These are phyloP conservation scores for Blastobotrys indianensis DNA, from an alignment of 1,139 yeast genomes.

Conservation along the genomic window DNA sequence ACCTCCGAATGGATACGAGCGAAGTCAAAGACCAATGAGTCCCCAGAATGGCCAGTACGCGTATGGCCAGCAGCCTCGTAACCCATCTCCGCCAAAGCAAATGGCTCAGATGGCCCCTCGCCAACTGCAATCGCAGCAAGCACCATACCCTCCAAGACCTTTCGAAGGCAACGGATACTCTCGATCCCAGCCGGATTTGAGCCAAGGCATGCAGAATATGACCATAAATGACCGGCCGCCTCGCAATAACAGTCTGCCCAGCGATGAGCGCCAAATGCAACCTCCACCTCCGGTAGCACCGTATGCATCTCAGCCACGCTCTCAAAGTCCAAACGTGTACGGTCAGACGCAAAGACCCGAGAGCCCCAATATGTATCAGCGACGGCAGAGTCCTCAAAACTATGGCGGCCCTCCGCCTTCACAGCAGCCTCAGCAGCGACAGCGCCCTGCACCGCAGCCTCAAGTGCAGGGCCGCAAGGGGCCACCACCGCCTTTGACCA, in stretches of 20 bases:
- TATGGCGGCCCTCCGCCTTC: neutral
- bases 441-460: constrained; percentile 2
- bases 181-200: constrained; percentile 21
- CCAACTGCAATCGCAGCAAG: neutral
- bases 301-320: constrained; percentile 4
- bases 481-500: neutral
- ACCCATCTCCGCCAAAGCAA: constrained; percentile 11
- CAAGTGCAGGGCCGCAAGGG: neutral
- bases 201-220: constrained; percentile 16
- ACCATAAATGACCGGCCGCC: constrained; percentile 13
- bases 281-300: constrained; percentile 15
- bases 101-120: constrained; percentile 1
- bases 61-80: neutral
- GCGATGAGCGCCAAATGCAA: constrained; percentile 9
- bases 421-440: neutral
- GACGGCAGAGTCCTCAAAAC: constrained; percentile 1
- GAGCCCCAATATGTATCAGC: neutral
- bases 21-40: neutral
- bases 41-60: neutral
- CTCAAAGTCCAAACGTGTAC: neutral
- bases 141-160: constrained; percentile 2
- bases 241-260: constrained; percentile 6
- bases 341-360: neutral
- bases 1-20: neutral
- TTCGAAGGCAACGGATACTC: constrained; percentile 11